A percentile compares a stretch with the other conserved stretches of the same genome.
Conservation (phyloP, 2,329 filamentous ascomycete genomes). For the Dothideomycetes sp. region DNA sequence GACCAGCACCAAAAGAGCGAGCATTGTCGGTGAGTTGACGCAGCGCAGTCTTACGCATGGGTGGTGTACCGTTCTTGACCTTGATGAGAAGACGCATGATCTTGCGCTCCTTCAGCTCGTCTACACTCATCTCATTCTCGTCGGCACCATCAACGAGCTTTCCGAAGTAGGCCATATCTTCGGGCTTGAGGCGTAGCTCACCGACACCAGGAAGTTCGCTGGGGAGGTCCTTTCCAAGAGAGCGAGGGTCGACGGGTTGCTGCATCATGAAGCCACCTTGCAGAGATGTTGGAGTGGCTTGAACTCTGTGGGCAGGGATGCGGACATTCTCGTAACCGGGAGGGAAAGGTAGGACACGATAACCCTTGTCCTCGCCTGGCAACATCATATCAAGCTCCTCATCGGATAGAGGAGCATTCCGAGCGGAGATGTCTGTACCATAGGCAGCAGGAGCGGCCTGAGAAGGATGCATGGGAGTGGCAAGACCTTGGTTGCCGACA, state of each 20-base stretch:
- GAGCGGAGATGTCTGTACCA: conserved; percentile 68
- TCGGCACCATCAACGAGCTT: conserved; percentile 92
- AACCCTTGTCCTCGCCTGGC: conserved; percentile 65
- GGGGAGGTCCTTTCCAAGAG: conserved; percentile 81
- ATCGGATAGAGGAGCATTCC: conserved; percentile 77
- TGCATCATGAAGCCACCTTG: conserved; percentile 93
- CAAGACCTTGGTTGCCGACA: conserved; percentile 55
- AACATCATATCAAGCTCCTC: conserved; percentile 91
- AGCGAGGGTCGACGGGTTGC: conserved; percentile 74
- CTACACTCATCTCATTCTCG: conserved; percentile 84
- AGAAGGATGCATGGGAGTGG: conserved; percentile 67
- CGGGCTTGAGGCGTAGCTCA: conserved; percentile 92
- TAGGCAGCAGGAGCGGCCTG: conserved; percentile 52
- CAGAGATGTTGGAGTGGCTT: conserved; percentile 54
- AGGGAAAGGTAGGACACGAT: conserved; percentile 82
- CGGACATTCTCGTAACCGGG: conserved; percentile 83
- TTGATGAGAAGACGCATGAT: conserved; percentile 96
- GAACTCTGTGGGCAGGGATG: conserved; percentile 65
- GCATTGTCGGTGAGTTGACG: conserved; percentile 97
- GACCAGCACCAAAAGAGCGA: conserved; percentile 84
- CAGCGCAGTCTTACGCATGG: conserved; percentile 96
- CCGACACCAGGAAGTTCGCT: conserved; percentile 94
- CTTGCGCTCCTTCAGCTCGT: conserved; percentile 94
- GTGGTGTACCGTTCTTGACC: conserved; percentile 97
- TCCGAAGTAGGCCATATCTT: conserved; percentile 98